Evolutionary conservation across 805 yeast species (phyloP), one percentile per base, ranked within the genome.

Genomic region (Cyberlindnera maclurae): DNA sequence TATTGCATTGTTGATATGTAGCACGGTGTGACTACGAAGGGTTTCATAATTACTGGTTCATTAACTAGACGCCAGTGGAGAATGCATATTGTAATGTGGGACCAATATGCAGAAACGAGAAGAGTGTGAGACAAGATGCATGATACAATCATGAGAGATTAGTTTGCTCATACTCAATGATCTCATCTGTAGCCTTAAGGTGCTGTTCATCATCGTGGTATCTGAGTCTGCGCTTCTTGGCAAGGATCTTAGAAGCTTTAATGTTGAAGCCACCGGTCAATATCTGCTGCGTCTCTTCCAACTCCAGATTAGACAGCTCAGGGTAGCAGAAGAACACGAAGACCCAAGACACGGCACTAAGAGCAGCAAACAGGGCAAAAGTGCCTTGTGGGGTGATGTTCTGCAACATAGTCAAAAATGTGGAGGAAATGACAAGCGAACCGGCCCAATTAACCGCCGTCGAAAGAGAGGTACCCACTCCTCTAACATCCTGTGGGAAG

Each of bases 391-490:
- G 97, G 1, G 97, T 86, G 46, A 93, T 87, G 50, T 78, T 83
- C 57, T 85, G 76, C 65, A 93, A 72, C 97, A 90, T 88, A 22
- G 97, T 90, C 60, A 93, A 71, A 64, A 89, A 90, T 0, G 96
- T 84, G 3, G 96, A 75, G 1, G 97, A 85, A 57, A 93, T 86
- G 31, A 85, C 82, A 51, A 90, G 67, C 17, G 96, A 87, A 37
- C 97, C 97, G 5, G 87, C 77, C 98, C 98, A 90, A 66, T 90
- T 90, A 32, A 89, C 79, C 12, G 93, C 90, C 11, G 97, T 86
- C 2, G 96, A 88, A 54, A 77, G 81, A 42, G 95, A 85, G 9
- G 88, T 79, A 44, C 97, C 97, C 34, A 87, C 71, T 42, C 96
- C 95, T 59, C 98, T 78, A 26, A 90, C 96, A 45, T 79, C 75